Conservation (phyloP, 495 filamentous ascomycete genomes). For the Amphirosellinia nigrospora region DNA sequence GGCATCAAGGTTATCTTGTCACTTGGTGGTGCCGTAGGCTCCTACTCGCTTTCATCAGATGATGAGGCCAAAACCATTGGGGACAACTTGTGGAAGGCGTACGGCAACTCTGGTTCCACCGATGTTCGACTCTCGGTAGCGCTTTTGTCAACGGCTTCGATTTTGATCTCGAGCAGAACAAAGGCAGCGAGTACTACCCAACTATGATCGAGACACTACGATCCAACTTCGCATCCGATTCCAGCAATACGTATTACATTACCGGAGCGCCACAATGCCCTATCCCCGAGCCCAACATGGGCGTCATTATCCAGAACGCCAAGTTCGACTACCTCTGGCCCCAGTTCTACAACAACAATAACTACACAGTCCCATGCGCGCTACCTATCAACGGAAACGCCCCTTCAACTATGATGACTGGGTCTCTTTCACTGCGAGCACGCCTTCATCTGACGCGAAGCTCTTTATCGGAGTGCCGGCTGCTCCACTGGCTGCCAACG, state of each 20-base stretch:
- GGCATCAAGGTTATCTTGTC: constrained; percentile 58
- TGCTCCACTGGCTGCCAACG: constrained; percentile 47
- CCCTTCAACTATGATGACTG: constrained; percentile 54
- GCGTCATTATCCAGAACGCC: constrained; percentile 48
- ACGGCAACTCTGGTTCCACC: constrained; percentile 49
- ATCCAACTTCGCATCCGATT: constrained; percentile 43
- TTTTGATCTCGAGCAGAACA: constrained; percentile 53
- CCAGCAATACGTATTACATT: constrained; percentile 57
- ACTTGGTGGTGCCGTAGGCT: constrained; percentile 49
- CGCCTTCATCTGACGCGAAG: constrained; percentile 49
- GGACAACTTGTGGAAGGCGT: constrained; percentile 56
- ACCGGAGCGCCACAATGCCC: constrained; percentile 62
- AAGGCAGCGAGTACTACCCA: constrained; percentile 49
- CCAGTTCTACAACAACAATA: constrained; percentile 39
- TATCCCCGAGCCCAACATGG: constrained; percentile 58
- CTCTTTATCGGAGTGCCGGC: constrained; percentile 58
- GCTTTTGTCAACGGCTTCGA: constrained; percentile 64
- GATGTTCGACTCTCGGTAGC: constrained; percentile 50
- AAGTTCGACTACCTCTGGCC: constrained; percentile 37
- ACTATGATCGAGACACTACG: constrained; percentile 51
- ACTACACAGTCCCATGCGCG: constrained; percentile 37
- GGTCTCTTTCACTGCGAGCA: constrained; percentile 50
- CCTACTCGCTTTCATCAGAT: constrained; percentile 47
- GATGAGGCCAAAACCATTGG: constrained; percentile 56
- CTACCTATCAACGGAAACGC: constrained; percentile 42